Evolutionary conservation across 306 rosid genomes (phyloP).

Genomic region (Hippophae tibetana): DNA sequence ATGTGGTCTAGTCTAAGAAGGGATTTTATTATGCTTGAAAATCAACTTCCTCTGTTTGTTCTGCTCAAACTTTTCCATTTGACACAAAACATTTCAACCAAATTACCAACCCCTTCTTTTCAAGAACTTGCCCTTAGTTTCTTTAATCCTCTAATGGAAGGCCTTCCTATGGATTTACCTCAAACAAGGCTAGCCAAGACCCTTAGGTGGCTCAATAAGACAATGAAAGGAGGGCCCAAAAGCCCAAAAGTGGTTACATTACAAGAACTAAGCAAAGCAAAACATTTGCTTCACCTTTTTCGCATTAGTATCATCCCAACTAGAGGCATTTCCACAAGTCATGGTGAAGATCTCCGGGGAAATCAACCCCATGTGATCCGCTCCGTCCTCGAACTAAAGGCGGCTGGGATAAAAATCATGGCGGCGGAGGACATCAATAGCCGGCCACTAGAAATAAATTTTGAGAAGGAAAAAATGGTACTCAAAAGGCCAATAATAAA

Average conservation of each 20-base stretch:
- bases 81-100: neutral
- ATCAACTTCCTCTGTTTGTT: slow-evolving; percentile 38
- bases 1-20: slow-evolving; percentile 29
- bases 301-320: slow-evolving; percentile 18
- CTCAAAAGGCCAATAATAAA: slow-evolving; percentile 14
- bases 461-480: neutral
- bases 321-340: neutral
- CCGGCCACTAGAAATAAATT: slow-evolving; percentile 20
- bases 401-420: slow-evolving; percentile 31
- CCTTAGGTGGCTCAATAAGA: neutral
- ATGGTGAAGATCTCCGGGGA: neutral
- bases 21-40: slow-evolving; percentile 39
- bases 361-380: slow-evolving; percentile 16
- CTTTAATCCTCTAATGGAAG: slow-evolving; percentile 27
- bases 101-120: neutral
- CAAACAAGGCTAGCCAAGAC: neutral
- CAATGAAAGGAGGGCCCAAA: neutral
- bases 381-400: slow-evolving; percentile 20
- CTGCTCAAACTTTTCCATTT: slow-evolving; percentile 20
- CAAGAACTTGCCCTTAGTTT: slow-evolving; percentile 23
- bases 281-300: slow-evolving; percentile 35
- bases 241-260: neutral
- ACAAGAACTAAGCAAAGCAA: neutral
- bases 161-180: neutral
- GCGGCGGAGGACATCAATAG: neutral